Percentiles rank a stretch among this genome's conserved stretches.
Conservation (phyloP, 2,329 filamentous ascomycete genomes). For the Plenodomus lindquistii region DNA sequence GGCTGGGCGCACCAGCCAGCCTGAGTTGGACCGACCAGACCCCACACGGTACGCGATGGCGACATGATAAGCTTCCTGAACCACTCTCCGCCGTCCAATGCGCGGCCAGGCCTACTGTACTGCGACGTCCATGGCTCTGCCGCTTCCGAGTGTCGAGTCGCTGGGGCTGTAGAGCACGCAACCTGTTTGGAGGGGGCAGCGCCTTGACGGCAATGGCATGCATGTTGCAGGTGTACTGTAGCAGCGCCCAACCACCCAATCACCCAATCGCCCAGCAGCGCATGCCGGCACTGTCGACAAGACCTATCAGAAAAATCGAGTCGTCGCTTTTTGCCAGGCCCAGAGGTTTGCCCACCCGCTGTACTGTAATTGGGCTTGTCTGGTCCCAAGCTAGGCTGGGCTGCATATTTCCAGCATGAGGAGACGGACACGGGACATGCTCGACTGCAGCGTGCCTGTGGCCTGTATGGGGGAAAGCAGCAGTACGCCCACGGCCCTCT, state of each 20-base stretch:
- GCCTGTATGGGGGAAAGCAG: too few species aligned
- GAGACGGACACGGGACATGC: constrained; percentile 45
- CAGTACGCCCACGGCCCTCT: too few species aligned
- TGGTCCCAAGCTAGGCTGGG: constrained; percentile 22
- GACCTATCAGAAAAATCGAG: constrained; percentile 35
- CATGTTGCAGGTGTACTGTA: constrained; percentile 10
- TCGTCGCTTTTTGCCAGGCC: constrained; percentile 25
- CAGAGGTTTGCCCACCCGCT: constrained; percentile 18
- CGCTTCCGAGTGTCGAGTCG: constrained; percentile 1
- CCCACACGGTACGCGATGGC: constrained; percentile 26
- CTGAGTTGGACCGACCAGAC: constrained; percentile 12
- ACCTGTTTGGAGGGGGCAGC: constrained; percentile 22
- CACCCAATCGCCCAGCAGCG: constrained; percentile 22
- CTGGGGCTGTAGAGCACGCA: constrained; percentile 26
- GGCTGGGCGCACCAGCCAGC: constrained; percentile 11
- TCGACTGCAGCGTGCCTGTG: too few species aligned
- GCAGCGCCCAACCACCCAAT: too few species aligned
- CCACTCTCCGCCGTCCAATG: constrained; percentile 21
- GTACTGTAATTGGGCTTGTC: constrained; percentile 28
- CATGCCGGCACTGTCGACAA: constrained; percentile 20
- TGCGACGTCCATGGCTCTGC: too few species aligned
- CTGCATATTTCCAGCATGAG: constrained; percentile 44
- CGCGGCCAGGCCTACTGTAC: constrained; percentile 7
- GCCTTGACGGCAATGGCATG: constrained; percentile 8
- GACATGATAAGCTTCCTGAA: constrained; percentile 37